Percentiles rank a stretch among this genome's conserved stretches.
Conservation (phyloP, 1,284 basidiomycete species). For the Cronartium quercuum region DNA sequence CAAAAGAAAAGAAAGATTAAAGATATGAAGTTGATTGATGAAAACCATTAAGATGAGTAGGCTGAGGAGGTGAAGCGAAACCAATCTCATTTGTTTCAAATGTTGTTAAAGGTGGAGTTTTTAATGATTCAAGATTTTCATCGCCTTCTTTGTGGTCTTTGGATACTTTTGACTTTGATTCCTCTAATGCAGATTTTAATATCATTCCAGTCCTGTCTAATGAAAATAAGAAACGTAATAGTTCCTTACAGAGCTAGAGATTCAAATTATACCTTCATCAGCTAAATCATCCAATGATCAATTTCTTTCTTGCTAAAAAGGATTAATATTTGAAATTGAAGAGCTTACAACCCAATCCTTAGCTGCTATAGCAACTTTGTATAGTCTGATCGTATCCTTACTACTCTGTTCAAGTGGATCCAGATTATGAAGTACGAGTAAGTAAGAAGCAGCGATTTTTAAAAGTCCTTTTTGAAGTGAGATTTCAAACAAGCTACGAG, state of each 20-base stretch:
- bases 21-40: too few species aligned
- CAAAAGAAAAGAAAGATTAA: too few species aligned
- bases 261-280: conserved; percentile 45
- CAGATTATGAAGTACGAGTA: conserved; percentile 85
- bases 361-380: conserved; percentile 42
- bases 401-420: conserved; percentile 53
- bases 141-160: neutral
- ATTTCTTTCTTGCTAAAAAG: neutral
- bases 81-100: neutral
- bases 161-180: conserved; percentile 3
- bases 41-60: neutral
- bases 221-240: conserved; percentile 82
- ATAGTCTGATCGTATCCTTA: conserved; percentile 44
- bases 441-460: conserved; percentile 85
- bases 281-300: neutral
- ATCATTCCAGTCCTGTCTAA: conserved; percentile 57
- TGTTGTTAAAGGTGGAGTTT: neutral
- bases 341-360: conserved; percentile 44
- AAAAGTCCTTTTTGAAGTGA: conserved; percentile 69
- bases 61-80: neutral
- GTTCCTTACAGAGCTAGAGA: conserved; percentile 74
- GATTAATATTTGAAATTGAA: neutral
- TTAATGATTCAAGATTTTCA: neutral
- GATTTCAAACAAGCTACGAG: conserved; percentile 82
- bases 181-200: conserved; percentile 14